phyloP scores from a whole-genome alignment of 2,329 filamentous ascomycete species.

The Penicillium crustosum region DNA sequence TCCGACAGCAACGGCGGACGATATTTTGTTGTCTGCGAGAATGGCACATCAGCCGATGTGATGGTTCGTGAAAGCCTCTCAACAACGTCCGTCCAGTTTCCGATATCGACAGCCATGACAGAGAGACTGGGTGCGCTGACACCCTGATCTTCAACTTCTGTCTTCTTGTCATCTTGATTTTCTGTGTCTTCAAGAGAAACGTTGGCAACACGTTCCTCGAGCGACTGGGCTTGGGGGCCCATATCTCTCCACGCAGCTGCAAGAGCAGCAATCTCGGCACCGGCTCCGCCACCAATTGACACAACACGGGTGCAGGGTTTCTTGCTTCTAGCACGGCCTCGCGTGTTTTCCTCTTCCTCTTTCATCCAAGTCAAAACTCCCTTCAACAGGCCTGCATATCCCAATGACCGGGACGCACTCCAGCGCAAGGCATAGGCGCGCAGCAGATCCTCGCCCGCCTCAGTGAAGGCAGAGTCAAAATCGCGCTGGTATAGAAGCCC shows the following conservation, averaged over 20 bases:
- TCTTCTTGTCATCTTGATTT: background rate
- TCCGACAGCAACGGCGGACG: slow-evolving; percentile 31
- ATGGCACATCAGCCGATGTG: slow-evolving; percentile 37
- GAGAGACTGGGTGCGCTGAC: slow-evolving; percentile 28
- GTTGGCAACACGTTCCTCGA: slow-evolving; percentile 15
- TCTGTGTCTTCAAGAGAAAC: slow-evolving; percentile 19
- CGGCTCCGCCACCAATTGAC: slow-evolving; percentile 65
- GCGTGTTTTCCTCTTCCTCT: background rate
- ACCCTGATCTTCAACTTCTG: background rate
- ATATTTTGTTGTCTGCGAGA: slow-evolving; percentile 30
- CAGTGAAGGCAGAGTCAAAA: slow-evolving; percentile 72
- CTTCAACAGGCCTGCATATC: slow-evolving; percentile 66
- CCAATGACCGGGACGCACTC: slow-evolving; percentile 82
- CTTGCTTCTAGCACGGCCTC: slow-evolving; percentile 1
- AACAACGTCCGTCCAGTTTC: slow-evolving; percentile 69
- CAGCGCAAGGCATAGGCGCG: slow-evolving; percentile 85
- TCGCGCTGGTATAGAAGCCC: slow-evolving; percentile 81
- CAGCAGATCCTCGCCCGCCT: slow-evolving; percentile 64
- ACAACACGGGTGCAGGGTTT: slow-evolving; percentile 40
- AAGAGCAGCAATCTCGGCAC: slow-evolving; percentile 66
- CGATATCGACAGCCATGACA: slow-evolving; percentile 75
- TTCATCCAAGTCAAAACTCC: slow-evolving; percentile 32
- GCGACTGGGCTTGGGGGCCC: slow-evolving; percentile 13
- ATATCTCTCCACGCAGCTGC: slow-evolving; percentile 53
- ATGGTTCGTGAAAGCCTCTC: slow-evolving; percentile 58